Evolutionary conservation across 176 grass and related monocot genomes (phyloP).

Genomic region (Poa pratensis): DNA sequence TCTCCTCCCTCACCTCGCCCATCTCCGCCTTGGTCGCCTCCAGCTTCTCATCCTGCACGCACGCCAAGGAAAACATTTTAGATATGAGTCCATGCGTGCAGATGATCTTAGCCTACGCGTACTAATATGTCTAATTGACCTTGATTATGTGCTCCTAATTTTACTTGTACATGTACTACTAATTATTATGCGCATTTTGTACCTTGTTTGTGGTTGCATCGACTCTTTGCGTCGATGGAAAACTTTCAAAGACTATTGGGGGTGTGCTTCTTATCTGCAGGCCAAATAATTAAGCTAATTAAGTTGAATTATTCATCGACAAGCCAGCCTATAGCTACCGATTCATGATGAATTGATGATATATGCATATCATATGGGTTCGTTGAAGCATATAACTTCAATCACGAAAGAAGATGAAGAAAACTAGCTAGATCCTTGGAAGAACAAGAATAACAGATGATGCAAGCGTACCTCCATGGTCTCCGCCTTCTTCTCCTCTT

Average conservation of each 20-base stretch:
- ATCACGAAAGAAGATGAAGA: neutral
- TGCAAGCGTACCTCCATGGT: neutral
- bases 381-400: neutral
- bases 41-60: conserved; percentile 48
- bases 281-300: neutral
- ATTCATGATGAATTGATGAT: neutral
- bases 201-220: conserved; percentile 45
- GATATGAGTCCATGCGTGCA: neutral
- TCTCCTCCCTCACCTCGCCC: conserved; percentile 70
- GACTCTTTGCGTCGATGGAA: conserved; percentile 30
- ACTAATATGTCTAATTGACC: neutral
- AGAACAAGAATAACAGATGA: neutral
- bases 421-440: neutral
- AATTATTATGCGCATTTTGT: neutral
- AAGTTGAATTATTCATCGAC: neutral
- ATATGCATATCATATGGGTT: neutral
- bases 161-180: neutral
- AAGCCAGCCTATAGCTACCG: neutral
- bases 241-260: conserved; percentile 52
- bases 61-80: neutral
- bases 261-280: conserved; percentile 42
- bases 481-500: conserved; percentile 46
- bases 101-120: neutral
- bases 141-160: neutral
- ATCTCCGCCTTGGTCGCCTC: conserved; percentile 66